Percentiles rank a stretch among this genome's conserved stretches.
Evolutionary conservation across 371 early-diverging fungal genomes (phyloP).

Genomic region (Lichtheimia ramosa): DNA sequence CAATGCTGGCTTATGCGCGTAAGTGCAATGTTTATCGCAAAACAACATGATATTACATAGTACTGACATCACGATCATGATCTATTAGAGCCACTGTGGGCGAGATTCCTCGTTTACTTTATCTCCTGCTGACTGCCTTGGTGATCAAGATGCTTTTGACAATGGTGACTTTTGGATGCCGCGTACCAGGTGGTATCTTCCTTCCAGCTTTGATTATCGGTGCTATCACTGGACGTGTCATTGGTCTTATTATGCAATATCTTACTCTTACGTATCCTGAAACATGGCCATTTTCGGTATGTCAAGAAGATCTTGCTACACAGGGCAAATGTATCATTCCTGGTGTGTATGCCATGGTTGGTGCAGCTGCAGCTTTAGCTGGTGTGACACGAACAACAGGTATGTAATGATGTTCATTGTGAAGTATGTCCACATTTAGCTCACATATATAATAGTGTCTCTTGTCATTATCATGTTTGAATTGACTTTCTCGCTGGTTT

Average conservation of each 20-base stretch:
- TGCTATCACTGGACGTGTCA: conserved; percentile 85
- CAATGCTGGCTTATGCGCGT: conserved; percentile 68
- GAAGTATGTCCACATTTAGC: neutral
- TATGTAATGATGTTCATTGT: conserved; percentile 12
- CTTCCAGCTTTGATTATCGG: conserved; percentile 92
- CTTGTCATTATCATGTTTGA: conserved; percentile 96
- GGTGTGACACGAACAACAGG: conserved; percentile 92
- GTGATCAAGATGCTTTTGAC: conserved; percentile 68
- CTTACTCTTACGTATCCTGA: conserved; percentile 55
- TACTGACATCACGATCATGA: neutral
- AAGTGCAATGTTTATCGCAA: conserved; percentile 15
- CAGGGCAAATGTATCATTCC: conserved; percentile 80
- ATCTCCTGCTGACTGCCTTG: conserved; percentile 62
- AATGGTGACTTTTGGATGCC: conserved; percentile 79
- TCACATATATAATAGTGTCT: conserved; percentile 56
- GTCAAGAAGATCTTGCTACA: conserved; percentile 47
- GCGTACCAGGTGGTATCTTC: conserved; percentile 91
- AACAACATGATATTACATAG: neutral
- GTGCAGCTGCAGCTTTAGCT: conserved; percentile 89
- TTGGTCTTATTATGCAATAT: conserved; percentile 85
- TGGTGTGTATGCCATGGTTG: conserved; percentile 94
- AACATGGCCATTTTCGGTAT: conserved; percentile 63
- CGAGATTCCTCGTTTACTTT: conserved; percentile 43
- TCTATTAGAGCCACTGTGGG: conserved; percentile 20
- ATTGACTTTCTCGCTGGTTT: conserved; percentile 86